Percentiles rank a stretch among this genome's conserved stretches.
Conservation (phyloP, 768 basidiomycete genomes). For the Auriscalpium microsporum region DNA sequence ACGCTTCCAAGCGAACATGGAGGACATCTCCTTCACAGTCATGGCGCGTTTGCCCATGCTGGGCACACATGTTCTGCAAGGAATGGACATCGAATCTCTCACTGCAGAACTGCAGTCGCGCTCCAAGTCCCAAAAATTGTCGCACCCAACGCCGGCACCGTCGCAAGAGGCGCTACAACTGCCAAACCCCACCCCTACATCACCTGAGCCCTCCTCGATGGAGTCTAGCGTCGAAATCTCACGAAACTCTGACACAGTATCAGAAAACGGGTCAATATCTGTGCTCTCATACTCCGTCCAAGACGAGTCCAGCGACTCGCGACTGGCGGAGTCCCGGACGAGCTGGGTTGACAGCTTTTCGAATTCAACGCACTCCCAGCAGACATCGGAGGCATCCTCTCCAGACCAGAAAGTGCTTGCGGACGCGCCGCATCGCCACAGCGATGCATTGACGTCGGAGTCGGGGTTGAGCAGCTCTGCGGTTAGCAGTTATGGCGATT, state of each 20-base stretch:
- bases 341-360: constrained; percentile 37
- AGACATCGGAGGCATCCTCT: background rate
- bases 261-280: constrained; percentile 36
- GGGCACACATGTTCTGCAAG: constrained; percentile 51
- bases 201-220: constrained; percentile 19
- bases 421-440: background rate
- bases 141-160: constrained; percentile 7
- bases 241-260: constrained; percentile 29
- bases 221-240: constrained; percentile 29
- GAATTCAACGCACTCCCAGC: constrained; percentile 15
- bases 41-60: constrained; percentile 64
- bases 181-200: background rate
- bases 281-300: constrained; percentile 32
- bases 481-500: constrained; percentile 12
- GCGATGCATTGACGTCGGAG: constrained; percentile 6
- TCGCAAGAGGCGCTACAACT: constrained; percentile 4
- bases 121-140: constrained; percentile 26
- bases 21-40: constrained; percentile 69
- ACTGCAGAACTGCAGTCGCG: constrained; percentile 46
- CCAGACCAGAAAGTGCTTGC: background rate
- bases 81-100: constrained; percentile 70
- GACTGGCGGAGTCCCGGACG: constrained; percentile 23
- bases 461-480: constrained; percentile 15
- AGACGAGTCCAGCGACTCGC: constrained; percentile 31
- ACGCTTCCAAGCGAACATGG: constrained; percentile 69